Evolutionary conservation across 805 yeast genomes (phyloP).

Genomic region (Cyberlindnera sargentensis): DNA sequence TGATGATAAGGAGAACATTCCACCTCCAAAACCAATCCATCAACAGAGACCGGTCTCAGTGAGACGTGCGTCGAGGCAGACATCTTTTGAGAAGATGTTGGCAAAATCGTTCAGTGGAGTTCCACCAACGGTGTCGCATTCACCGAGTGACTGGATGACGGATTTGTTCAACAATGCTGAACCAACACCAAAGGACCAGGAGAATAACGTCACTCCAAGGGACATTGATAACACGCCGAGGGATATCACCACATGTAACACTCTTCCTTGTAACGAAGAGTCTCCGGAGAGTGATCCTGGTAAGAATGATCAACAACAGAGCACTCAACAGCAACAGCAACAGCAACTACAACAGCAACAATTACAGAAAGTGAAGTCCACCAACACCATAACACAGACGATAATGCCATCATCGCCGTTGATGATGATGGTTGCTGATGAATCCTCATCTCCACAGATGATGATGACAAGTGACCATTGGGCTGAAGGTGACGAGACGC

Average conservation of each 20-base stretch:
- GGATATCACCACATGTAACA: constrained; percentile 24
- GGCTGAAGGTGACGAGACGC: constrained; percentile 7
- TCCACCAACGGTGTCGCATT: constrained; percentile 12
- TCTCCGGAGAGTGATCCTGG: constrained; percentile 14
- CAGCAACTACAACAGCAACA: constrained; percentile 3
- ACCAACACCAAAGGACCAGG: constrained; percentile 21
- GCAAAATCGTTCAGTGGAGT: constrained; percentile 32
- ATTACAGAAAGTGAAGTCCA: background rate
- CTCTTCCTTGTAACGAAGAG: constrained; percentile 25
- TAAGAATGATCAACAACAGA: background rate
- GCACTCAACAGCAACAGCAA: background rate
- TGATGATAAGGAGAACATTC: constrained; percentile 32
- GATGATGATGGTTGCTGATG: constrained; percentile 5
- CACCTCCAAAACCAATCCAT: constrained; percentile 24
- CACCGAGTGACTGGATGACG: constrained; percentile 24
- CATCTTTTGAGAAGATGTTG: constrained; percentile 31
- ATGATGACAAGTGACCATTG: constrained; percentile 5
- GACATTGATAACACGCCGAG: constrained; percentile 22
- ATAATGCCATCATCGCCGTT: constrained; percentile 20
- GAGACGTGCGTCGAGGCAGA: constrained; percentile 24
- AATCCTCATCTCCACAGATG: constrained; percentile 11
- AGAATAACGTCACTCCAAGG: constrained; percentile 10
- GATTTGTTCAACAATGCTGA: constrained; percentile 16
- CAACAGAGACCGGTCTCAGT: constrained; percentile 7
- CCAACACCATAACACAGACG: background rate